phyloP scores from a whole-genome alignment of 257 asterid species.

The Perilla frutescens region DNA sequence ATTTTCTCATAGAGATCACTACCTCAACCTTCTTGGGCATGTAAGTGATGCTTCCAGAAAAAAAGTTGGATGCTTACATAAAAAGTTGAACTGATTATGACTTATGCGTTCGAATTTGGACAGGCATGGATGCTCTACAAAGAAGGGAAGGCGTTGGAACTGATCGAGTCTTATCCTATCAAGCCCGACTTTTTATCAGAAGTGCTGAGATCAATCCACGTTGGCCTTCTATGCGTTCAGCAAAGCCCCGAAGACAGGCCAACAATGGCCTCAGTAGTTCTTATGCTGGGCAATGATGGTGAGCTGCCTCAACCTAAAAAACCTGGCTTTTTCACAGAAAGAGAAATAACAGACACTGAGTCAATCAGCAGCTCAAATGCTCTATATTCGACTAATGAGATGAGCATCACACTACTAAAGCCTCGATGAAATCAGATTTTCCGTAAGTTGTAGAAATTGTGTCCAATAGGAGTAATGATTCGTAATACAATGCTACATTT shows the following conservation, averaged over 20 bases:
- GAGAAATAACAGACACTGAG: constrained; percentile 3
- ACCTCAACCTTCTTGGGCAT: constrained; percentile 28
- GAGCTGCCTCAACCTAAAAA: constrained; percentile 31
- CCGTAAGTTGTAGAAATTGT: not conserved
- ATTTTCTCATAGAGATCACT: constrained; percentile 30
- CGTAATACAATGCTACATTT: no score
- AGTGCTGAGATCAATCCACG: constrained; percentile 10
- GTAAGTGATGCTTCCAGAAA: constrained; percentile 12
- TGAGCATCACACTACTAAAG: constrained; percentile 19
- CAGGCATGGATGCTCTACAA: constrained; percentile 32
- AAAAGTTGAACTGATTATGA: not conserved
- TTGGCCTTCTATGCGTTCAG: constrained; percentile 31
- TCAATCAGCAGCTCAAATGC: constrained; percentile 13
- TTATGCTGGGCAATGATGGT: constrained; percentile 29
- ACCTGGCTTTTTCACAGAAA: constrained; percentile 27
- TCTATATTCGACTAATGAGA: constrained; percentile 15
- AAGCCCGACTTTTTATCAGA: not conserved
- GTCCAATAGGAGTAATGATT: not conserved
- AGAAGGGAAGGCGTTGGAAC: constrained; percentile 27
- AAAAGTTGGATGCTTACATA: not conserved
- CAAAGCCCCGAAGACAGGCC: constrained; percentile 29
- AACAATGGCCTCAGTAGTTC: constrained; percentile 21
- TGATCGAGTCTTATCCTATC: not conserved
- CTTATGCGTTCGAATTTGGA: not conserved
- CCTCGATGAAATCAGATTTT: constrained; percentile 12